These are phyloP conservation scores for Fusarium sp. DNA, from an alignment of 2,329 filamentous ascomycete genomes.

Conservation along the genomic window DNA sequence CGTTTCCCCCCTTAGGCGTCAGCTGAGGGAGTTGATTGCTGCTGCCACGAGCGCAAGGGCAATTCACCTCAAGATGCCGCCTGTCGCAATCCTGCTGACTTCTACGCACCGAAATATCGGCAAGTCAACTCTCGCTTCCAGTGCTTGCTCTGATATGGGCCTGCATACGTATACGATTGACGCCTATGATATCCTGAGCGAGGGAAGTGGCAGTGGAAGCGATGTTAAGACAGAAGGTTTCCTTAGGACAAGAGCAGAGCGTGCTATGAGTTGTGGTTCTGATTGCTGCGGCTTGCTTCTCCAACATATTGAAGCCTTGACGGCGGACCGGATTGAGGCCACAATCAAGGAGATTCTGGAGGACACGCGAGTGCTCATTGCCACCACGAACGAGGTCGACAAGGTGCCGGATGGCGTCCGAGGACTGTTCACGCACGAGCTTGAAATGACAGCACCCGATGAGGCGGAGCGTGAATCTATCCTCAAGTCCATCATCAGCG, in stretches of 20 bases:
- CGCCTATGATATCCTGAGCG: conserved; percentile 93
- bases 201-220: conserved; percentile 82
- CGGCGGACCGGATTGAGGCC: conserved; percentile 88
- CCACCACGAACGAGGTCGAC: conserved; percentile 94
- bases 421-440: conserved; percentile 92
- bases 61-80: conserved; percentile 87
- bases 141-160: conserved; percentile 88
- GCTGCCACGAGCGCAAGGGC: conserved; percentile 90
- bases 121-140: conserved; percentile 82
- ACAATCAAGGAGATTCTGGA: conserved; percentile 86
- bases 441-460: conserved; percentile 93
- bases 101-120: conserved; percentile 95
- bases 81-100: conserved; percentile 86
- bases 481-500: conserved; percentile 80
- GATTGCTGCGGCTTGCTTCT: conserved; percentile 88
- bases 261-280: conserved; percentile 88
- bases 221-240: conserved; percentile 96
- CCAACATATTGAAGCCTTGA: conserved; percentile 89
- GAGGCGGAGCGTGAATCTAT: conserved; percentile 93
- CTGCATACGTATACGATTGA: conserved; percentile 91
- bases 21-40: conserved; percentile 85
- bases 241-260: conserved; percentile 86
- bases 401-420: conserved; percentile 92
- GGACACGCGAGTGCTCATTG: conserved; percentile 86
- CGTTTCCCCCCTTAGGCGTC: conserved; percentile 72